Base-by-base conservation (phyloP, 768 basidiomycete species). In the Pholiota molesta region DNA sequence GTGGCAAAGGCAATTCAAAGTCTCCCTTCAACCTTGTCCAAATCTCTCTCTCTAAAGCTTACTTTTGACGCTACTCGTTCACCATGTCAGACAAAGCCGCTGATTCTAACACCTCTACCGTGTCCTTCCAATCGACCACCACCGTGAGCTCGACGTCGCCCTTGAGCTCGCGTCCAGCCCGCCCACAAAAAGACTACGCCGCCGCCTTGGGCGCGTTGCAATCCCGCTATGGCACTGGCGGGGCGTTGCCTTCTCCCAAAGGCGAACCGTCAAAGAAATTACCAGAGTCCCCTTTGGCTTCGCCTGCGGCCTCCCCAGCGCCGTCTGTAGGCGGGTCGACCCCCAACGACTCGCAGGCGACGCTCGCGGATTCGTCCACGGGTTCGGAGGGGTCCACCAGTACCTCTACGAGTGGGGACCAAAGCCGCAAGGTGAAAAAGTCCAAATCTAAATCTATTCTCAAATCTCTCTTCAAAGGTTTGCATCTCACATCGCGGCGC, bases 121-220 rank as follows among this genome's bases (percentile, higher is more conserved):
- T 65, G 10, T 71, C 74, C 33, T 62, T 74, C 4, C 67, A 72
- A 52, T 72, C 72, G 1, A 66, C 57, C 13, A 67, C 65, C 14
- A 73, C 74, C 11, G 64, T 70, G n/a, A 66, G 56, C 11, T 68
- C 70, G 1, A 66, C 65, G 6, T 58, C 65, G 4, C 63, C 69
- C 39, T 62, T 68, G 39, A 65, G 54, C 23, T 62, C 52, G 23
- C 47, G 61, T 13, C 51, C 55, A 29, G 42, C 58, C 17, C 63
- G 21, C 14, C 63, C 54, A 6, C 71, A 70, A n/a, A 78, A 78
- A 55, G 75, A 79, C 59, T 80, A 71, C 57, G 71, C 73, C 11
- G 77, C 74, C 3, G 79, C 79, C 1, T 64, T 80, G 2, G 74
- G 70, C 7, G 63, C 70, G 2, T 65, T 78, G 16, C 77, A 78